A percentile compares a stretch with the other conserved stretches of the same genome.
Conservation (phyloP, 1,139 yeast genomes). For the Yamadazyma oceani region DNA sequence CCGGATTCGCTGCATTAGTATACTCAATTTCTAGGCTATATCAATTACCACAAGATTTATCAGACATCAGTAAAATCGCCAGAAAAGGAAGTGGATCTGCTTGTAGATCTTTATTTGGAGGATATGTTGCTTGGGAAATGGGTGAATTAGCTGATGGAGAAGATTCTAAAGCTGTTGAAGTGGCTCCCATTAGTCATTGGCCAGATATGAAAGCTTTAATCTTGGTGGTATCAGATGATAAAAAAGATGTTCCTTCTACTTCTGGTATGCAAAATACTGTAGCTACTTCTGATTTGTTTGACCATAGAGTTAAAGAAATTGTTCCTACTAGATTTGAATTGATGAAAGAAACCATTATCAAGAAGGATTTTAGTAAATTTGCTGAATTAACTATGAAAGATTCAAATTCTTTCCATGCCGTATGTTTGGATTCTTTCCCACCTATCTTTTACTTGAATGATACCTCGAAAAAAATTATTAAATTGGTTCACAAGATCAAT, state of each 20-base stretch:
- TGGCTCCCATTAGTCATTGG: constrained; percentile 87
- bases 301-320: constrained; percentile 70
- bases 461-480: constrained; percentile 86
- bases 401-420: constrained; percentile 96
- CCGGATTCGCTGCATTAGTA: constrained; percentile 93
- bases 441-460: constrained; percentile 96
- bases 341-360: constrained; percentile 75
- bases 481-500: constrained; percentile 77
- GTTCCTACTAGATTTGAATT: constrained; percentile 82
- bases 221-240: constrained; percentile 87
- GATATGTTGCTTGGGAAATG: constrained; percentile 99
- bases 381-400: constrained; percentile 94
- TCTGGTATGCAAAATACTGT: constrained; percentile 97
- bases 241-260: constrained; percentile 93
- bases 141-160: constrained; percentile 70
- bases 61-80: constrained; percentile 89
- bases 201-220: constrained; percentile 89
- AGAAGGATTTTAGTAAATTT: constrained; percentile 72
- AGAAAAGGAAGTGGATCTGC: constrained; percentile 99
- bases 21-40: constrained; percentile 81
- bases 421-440: constrained; percentile 91
- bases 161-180: constrained; percentile 90
- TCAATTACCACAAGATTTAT: constrained; percentile 74
- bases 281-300: constrained; percentile 79
- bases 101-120: constrained; percentile 94